Conservation (phyloP, 1,139 yeast species). For the Protomyces macrosporus region DNA sequence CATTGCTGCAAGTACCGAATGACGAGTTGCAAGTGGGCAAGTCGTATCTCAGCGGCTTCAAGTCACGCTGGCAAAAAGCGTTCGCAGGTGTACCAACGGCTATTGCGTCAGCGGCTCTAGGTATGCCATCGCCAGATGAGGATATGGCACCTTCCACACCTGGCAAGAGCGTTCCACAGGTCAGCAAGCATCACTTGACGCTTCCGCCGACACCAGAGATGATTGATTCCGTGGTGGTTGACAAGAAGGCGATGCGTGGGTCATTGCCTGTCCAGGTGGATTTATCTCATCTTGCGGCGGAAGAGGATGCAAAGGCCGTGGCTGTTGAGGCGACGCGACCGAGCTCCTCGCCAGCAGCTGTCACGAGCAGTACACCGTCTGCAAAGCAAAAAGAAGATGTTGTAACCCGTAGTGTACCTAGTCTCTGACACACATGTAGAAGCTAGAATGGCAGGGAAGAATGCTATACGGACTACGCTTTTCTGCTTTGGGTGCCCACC, state of each 20-base stretch:
- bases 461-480: too few species aligned
- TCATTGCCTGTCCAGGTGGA: background rate
- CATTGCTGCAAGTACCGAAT: background rate
- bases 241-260: background rate
- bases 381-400: too few species aligned
- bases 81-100: background rate
- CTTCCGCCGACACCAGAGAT: background rate
- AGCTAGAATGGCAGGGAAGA: too few species aligned
- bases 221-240: background rate
- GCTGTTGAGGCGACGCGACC: background rate
- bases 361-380: too few species aligned
- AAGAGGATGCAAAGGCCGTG: background rate
- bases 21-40: background rate
- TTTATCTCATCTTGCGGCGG: background rate
- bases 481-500: too few species aligned
- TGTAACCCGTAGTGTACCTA: too few species aligned
- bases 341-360: background rate
- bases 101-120: background rate
- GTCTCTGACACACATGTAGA: too few species aligned
- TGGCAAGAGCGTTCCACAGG: background rate
- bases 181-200: background rate
- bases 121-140: too few species aligned
- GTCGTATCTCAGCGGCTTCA: constrained; percentile 16
- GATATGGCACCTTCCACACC: background rate
- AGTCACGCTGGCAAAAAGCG: constrained; percentile 16